Evolutionary conservation across 805 yeast species (phyloP).

Genomic region (Lipomyces mesembrius): DNA sequence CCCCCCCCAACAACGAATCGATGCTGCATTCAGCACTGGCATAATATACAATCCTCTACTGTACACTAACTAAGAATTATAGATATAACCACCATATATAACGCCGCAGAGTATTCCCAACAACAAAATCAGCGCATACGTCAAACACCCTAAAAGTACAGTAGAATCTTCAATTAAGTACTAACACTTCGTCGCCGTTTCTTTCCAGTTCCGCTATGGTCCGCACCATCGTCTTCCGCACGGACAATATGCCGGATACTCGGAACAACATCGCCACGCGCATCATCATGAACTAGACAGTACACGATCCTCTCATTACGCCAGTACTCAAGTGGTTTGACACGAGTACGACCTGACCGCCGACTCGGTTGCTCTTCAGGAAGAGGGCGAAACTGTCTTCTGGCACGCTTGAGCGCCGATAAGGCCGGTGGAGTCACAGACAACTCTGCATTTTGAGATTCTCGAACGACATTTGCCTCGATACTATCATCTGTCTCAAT

Average conservation of each 20-base stretch:
- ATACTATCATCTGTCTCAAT: not conserved
- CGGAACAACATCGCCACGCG: conserved; percentile 37
- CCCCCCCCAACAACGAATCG: not conserved
- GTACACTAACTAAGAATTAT: not conserved
- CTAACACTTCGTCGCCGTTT: not conserved
- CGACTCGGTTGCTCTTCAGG: conserved; percentile 8
- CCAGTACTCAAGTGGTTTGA: conserved; percentile 78
- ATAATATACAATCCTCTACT: not conserved
- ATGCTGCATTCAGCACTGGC: not conserved
- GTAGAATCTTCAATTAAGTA: not conserved
- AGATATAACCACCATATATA: not conserved
- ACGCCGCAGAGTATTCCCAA: not conserved
- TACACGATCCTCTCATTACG: conserved; percentile 77
- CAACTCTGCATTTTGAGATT: not conserved
- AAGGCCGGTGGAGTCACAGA: not conserved
- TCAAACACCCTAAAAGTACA: not conserved
- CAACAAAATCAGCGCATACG: not conserved
- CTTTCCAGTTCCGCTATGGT: not conserved
- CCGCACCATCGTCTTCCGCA: conserved; percentile 1
- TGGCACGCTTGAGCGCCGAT: not conserved
- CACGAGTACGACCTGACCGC: conserved; percentile 24
- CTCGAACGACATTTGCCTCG: not conserved
- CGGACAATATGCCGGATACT: conserved; percentile 38
- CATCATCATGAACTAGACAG: conserved; percentile 41
- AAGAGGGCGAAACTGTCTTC: not conserved